phyloP scores from a whole-genome alignment of 2,329 filamentous ascomycete genomes.

The Periconia sp. region DNA sequence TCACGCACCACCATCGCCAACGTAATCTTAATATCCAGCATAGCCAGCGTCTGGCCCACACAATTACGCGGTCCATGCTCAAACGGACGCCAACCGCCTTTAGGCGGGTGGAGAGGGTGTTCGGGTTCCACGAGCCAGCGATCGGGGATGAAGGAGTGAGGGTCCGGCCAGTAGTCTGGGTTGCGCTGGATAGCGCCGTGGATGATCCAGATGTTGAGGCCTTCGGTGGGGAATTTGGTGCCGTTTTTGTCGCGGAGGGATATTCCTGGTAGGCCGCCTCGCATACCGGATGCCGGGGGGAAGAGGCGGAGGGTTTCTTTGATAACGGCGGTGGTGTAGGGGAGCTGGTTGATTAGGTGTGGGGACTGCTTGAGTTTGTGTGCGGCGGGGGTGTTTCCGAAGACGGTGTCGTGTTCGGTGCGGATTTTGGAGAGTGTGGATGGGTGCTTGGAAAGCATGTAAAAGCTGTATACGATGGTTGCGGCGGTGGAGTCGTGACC shows the following conservation, averaged over 20 bases:
- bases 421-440: constrained; percentile 21
- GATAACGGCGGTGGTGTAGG: constrained; percentile 37
- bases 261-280: constrained; percentile 13
- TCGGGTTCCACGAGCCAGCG: constrained; percentile 18
- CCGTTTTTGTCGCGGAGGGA: constrained; percentile 22
- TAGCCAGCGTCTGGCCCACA: constrained; percentile 20
- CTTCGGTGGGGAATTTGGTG: constrained; percentile 21
- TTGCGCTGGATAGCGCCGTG: constrained; percentile 20
- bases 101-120: constrained; percentile 11
- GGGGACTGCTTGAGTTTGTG: constrained; percentile 19
- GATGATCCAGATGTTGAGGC: constrained; percentile 16
- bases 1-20: neutral
- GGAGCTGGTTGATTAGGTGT: constrained; percentile 29
- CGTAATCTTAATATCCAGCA: constrained; percentile 17
- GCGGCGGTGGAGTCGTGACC: constrained; percentile 40
- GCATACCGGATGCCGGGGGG: constrained; percentile 34
- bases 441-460: constrained; percentile 31
- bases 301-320: constrained; percentile 40
- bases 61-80: constrained; percentile 38
- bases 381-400: constrained; percentile 21
- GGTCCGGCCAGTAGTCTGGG: constrained; percentile 16
- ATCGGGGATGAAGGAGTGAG: constrained; percentile 27
- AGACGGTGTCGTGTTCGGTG: constrained; percentile 32
- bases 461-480: constrained; percentile 32
- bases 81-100: constrained; percentile 40